Base-by-base conservation (phyloP, 192 early-diverging fungal genomes). In the Tieghemiomyces parasiticus region DNA sequence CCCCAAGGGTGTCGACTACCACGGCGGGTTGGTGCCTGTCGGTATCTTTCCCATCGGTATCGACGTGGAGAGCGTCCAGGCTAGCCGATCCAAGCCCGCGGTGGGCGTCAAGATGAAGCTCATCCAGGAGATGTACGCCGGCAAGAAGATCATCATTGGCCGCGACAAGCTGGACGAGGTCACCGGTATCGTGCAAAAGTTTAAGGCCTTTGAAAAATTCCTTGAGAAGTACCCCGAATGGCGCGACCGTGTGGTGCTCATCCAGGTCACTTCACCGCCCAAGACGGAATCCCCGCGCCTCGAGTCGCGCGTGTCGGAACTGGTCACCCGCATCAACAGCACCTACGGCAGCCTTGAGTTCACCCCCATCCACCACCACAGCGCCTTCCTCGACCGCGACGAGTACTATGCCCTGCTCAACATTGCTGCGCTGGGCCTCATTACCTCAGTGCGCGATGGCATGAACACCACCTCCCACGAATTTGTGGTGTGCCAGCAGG, bases 401-500 rank as follows among this genome's bases (percentile, higher is more conserved):
- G 94, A 99, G 66, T 99, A 95, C 73, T 94, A 85, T 68, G 92
- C 91, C 0, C 74, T 98, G 35, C 70, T 98, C 25, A 84, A 81
- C 19, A 78, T 83, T 1, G 95, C 95, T 1, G 91, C 97, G 63
- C 77, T 86, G 19, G 90, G 87, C 59, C 70, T 98, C 12, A 91
- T 97, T 35, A 94, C 92, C 0, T 79, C 87, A 35, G 73, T 97
- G 25, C 82, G 95, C 25, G 95, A 98, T 62, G 95, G 93, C 31
- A 97, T 98, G 95, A 97, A 97, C 71, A 80, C 92, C 32, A 95
- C 91, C 2, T 88, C 85, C 4, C 93, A 97, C 60, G 92, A 95
- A 68, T 95, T 85, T 70, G 84, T 94, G 46, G 79, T 93, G 19
- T 94, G 90, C 66, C 93, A 97, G 65, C 79, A 87, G 54, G 84